These are phyloP conservation scores for Rubia occidens DNA, from an alignment of 305 asterid genomes.

Conservation along the genomic window DNA sequence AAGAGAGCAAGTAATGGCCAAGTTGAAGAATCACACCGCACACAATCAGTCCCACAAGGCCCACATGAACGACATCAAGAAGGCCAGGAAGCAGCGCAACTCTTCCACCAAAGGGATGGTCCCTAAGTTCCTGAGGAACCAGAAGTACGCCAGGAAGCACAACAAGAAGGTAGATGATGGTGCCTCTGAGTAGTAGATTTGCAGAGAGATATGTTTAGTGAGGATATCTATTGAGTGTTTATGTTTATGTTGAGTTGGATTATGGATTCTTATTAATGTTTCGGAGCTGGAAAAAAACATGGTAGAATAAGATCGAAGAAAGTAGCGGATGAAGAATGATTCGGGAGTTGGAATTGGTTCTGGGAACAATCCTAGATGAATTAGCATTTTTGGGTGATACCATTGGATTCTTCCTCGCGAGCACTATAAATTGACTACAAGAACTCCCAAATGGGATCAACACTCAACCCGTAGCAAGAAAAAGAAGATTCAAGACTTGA, in stretches of 20 bases:
- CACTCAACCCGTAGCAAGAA: too few relatives aligned
- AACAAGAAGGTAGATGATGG: conserved; percentile 45
- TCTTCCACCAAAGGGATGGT: conserved; percentile 70
- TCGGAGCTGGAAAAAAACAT: not conserved
- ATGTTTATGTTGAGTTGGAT: not conserved
- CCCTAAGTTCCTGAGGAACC: conserved; percentile 91
- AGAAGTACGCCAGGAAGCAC: conserved; percentile 87
- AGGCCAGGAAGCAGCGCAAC: conserved; percentile 63
- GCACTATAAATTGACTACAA: too few relatives aligned
- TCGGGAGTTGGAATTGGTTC: too few relatives aligned
- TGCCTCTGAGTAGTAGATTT: conserved; percentile 41
- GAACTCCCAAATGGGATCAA: too few relatives aligned
- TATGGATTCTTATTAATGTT: not conserved
- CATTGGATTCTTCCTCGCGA: too few relatives aligned
- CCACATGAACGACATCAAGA: conserved; percentile 78
- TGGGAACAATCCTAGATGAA: too few relatives aligned
- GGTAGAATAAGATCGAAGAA: too few relatives aligned
- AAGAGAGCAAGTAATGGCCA: conserved; percentile 38
- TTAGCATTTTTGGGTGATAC: too few relatives aligned
- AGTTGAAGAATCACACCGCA: conserved; percentile 84
- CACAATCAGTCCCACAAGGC: conserved; percentile 80
- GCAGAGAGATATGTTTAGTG: not conserved
- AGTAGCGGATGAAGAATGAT: too few relatives aligned
- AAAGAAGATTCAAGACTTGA: too few relatives aligned
- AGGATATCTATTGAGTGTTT: not conserved